A percentile compares a stretch with the other conserved stretches of the same genome.
phyloP scores from a whole-genome alignment of 1,284 basidiomycete species.

The Cutaneotrichosporon dermatis region DNA sequence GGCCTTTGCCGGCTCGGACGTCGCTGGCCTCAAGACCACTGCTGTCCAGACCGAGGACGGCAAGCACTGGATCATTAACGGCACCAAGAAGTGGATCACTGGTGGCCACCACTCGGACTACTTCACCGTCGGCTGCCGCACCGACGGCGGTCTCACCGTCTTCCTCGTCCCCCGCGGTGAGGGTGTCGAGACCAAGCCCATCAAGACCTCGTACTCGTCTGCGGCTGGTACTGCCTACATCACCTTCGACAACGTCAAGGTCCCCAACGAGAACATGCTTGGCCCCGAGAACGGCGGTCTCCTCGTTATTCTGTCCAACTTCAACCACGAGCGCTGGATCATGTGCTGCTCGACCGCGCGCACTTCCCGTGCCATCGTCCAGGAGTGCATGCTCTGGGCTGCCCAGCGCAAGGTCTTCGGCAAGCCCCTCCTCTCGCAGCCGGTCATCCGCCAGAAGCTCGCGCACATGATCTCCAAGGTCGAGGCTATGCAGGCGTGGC shows the following conservation, averaged over 20 bases:
- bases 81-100: slow-evolving; percentile 91
- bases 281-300: slow-evolving; percentile 79
- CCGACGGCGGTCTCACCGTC: slow-evolving; percentile 76
- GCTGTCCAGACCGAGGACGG: slow-evolving; percentile 80
- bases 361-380: slow-evolving; percentile 42
- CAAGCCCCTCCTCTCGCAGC: slow-evolving; percentile 73
- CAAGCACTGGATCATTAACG: slow-evolving; percentile 68
- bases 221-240: slow-evolving; percentile 78
- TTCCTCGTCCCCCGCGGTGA: slow-evolving; percentile 73
- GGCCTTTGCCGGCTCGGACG: slow-evolving; percentile 88
- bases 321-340: slow-evolving; percentile 47
- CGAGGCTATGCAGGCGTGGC: slow-evolving; percentile 80
- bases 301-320: slow-evolving; percentile 61
- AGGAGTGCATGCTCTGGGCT: slow-evolving; percentile 58
- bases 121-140: slow-evolving; percentile 34
- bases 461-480: slow-evolving; percentile 79
- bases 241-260: slow-evolving; percentile 73
- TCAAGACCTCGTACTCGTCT: slow-evolving; percentile 79
- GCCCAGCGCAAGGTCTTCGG: slow-evolving; percentile 77
- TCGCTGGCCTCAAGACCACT: slow-evolving; percentile 74
- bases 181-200: slow-evolving; percentile 76
- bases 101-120: slow-evolving; percentile 60
- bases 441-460: slow-evolving; percentile 78
- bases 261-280: slow-evolving; percentile 78
- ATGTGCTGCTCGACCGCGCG: slow-evolving; percentile 47